These are phyloP conservation scores for Linanthus parryae DNA, from an alignment of 148 eudicot species.

Conservation along the genomic window DNA sequence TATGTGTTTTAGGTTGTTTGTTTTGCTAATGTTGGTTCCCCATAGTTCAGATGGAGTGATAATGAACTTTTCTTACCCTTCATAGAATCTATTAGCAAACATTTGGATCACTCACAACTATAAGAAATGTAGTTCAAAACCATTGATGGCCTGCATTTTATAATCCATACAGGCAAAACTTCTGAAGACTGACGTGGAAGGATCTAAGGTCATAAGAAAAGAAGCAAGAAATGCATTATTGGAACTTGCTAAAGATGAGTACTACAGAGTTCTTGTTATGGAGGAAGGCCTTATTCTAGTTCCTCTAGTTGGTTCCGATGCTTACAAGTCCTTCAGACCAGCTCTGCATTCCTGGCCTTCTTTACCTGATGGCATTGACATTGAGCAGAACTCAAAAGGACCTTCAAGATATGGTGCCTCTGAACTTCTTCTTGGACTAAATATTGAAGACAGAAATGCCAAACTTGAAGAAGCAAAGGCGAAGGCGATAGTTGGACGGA, in stretches of 20 bases:
- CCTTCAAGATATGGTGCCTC: constrained; percentile 74
- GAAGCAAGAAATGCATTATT: constrained; percentile 61
- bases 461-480: constrained; percentile 51
- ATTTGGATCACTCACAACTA: too few species aligned
- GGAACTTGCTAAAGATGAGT: constrained; percentile 67
- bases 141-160: not conserved
- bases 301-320: constrained; percentile 77
- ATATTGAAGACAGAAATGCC: constrained; percentile 39
- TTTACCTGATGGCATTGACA: constrained; percentile 77
- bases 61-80: too few species aligned
- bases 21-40: too few species aligned
- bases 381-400: constrained; percentile 37
- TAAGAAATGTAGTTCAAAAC: not conserved
- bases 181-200: constrained; percentile 41
- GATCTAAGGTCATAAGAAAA: constrained; percentile 47
- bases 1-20: too few species aligned
- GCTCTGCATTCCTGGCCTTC: constrained; percentile 71
- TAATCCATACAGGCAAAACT: constrained; percentile 51
- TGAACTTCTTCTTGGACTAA: constrained; percentile 63
- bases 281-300: constrained; percentile 83
- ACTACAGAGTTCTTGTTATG: constrained; percentile 54
- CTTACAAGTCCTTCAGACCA: constrained; percentile 64
- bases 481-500: constrained; percentile 65
- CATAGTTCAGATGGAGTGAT: too few species aligned
- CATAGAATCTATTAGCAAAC: too few species aligned